phyloP scores from a whole-genome alignment of 2,329 filamentous ascomycete genomes.

The Rhynchosporium agropyri region DNA sequence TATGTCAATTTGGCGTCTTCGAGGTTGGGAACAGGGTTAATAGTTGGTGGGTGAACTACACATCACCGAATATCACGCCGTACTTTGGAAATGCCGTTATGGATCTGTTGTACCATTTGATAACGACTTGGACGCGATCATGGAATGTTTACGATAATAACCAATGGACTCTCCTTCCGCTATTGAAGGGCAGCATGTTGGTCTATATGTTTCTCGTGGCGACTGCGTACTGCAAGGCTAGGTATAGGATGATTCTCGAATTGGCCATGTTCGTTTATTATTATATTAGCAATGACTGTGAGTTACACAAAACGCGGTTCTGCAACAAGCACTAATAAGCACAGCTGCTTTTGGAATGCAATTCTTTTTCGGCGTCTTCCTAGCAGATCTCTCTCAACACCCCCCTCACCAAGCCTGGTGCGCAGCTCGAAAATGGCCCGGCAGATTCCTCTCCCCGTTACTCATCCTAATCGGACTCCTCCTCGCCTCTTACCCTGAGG shows the following conservation, averaged over 20 bases:
- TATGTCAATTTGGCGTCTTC: constrained; percentile 59
- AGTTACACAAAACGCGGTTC: constrained; percentile 5
- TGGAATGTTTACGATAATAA: constrained; percentile 58
- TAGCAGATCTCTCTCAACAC: constrained; percentile 60
- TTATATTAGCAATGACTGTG: constrained; percentile 43
- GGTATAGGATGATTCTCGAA: constrained; percentile 53
- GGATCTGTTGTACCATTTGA: constrained; percentile 49
- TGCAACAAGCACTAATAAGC: constrained; percentile 18
- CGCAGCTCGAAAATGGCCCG: constrained; percentile 47
- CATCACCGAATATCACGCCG: constrained; percentile 49
- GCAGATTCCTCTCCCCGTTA: constrained; percentile 50
- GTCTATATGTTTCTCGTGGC: constrained; percentile 57
- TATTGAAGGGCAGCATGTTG: constrained; percentile 57
- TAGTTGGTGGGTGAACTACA: constrained; percentile 60
- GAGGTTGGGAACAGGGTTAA: constrained; percentile 58
- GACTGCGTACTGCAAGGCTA: constrained; percentile 52
- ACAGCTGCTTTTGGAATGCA: constrained; percentile 56
- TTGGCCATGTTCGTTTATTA: constrained; percentile 54
- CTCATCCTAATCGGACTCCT: constrained; percentile 57
- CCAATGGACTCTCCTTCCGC: constrained; percentile 60
- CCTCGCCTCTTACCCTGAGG: constrained; percentile 62
- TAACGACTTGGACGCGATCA: constrained; percentile 55
- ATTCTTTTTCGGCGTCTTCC: constrained; percentile 63
- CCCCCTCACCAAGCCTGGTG: constrained; percentile 52
- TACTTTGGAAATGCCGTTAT: constrained; percentile 48